Conservation (phyloP, 2,329 filamentous ascomycete species). For the Verticillium klebahnii region DNA sequence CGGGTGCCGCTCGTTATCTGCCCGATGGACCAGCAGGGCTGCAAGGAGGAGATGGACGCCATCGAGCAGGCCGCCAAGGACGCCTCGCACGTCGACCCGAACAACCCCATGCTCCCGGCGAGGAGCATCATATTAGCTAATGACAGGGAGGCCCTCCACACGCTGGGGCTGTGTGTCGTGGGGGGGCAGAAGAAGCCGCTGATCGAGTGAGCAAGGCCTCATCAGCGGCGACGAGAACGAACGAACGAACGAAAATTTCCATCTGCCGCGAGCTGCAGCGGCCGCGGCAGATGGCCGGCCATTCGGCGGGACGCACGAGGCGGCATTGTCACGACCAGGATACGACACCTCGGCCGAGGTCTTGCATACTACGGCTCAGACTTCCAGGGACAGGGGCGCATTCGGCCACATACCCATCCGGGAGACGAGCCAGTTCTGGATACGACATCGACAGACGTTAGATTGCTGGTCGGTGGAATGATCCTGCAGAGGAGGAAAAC, state of each 20-base stretch:
- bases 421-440: neutral
- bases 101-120: constrained; percentile 89
- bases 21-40: constrained; percentile 88
- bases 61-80: constrained; percentile 96
- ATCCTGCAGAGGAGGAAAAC: too few species aligned
- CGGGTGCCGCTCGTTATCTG: constrained; percentile 95
- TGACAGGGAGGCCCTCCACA: constrained; percentile 61
- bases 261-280: neutral
- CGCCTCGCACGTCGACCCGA: constrained; percentile 79
- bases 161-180: constrained; percentile 60
- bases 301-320: neutral
- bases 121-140: constrained; percentile 74
- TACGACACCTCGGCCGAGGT: neutral
- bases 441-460: neutral
- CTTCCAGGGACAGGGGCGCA: neutral
- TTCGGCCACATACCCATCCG: too few species aligned
- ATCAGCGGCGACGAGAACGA: neutral
- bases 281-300: neutral
- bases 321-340: neutral
- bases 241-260: neutral
- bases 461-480: too few species aligned
- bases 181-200: constrained; percentile 61
- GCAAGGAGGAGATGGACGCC: constrained; percentile 97
- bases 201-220: constrained; percentile 44
- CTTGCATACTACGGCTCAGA: neutral